Percentiles rank a stretch among this genome's conserved stretches.
Conservation (phyloP, 2,329 filamentous ascomycete genomes). For the Penicillium italicum region DNA sequence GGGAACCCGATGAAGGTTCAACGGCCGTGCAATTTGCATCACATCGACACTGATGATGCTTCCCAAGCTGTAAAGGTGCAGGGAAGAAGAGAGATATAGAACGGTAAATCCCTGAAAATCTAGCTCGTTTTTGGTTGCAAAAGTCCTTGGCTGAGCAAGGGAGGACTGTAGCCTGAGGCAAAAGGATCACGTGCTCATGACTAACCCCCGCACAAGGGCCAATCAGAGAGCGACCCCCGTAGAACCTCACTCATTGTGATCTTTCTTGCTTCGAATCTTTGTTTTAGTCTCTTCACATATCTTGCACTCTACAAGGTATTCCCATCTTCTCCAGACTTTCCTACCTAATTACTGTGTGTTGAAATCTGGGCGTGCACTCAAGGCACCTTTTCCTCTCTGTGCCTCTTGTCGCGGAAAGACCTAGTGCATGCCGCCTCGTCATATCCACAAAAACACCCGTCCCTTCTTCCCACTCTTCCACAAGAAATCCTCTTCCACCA, state of each 20-base stretch:
- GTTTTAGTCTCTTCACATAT: constrained; percentile 23
- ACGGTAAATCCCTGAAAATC: too few relatives aligned
- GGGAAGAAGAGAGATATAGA: not conserved
- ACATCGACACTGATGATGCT: not conserved
- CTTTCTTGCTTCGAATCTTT: constrained; percentile 17
- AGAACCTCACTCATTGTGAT: constrained; percentile 20
- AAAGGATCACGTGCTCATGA: constrained; percentile 10
- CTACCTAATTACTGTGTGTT: constrained; percentile 10
- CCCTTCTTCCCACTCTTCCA: constrained; percentile 27
- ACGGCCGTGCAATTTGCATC: not conserved
- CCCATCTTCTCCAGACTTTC: constrained; percentile 2
- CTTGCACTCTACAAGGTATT: constrained; percentile 8
- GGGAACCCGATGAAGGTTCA: not conserved
- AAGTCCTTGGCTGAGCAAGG: not conserved
- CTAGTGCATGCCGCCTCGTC: constrained; percentile 38
- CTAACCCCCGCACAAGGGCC: constrained; percentile 7
- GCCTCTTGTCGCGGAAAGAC: constrained; percentile 28
- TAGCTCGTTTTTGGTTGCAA: not conserved
- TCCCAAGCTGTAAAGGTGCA: not conserved
- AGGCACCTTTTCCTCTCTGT: constrained; percentile 31
- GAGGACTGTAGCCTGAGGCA: constrained; percentile 10
- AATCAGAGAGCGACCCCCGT: constrained; percentile 18
- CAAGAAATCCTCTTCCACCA: constrained; percentile 16
- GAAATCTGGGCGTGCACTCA: constrained; percentile 22
- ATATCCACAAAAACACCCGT: constrained; percentile 42